Conservation (phyloP, 2,329 filamentous ascomycete genomes). For the Lachnellula suecica region DNA sequence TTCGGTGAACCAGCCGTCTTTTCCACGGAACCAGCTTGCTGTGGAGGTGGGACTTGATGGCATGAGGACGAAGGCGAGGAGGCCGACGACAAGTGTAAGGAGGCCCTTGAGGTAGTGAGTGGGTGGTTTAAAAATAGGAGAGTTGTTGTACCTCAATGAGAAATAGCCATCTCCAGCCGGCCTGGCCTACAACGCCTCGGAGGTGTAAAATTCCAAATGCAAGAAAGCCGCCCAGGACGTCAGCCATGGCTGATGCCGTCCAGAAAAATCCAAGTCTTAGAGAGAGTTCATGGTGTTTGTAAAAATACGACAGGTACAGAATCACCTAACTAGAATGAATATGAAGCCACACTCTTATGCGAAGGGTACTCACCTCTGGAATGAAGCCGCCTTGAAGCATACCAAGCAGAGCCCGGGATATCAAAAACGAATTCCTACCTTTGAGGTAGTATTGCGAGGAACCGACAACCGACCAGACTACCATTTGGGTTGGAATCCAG, state of each 20-base stretch:
- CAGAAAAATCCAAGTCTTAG: constrained; percentile 27
- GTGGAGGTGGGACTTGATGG: constrained; percentile 26
- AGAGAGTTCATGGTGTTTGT: constrained; percentile 27
- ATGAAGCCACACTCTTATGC: constrained; percentile 47
- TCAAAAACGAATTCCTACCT: constrained; percentile 35
- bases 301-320: constrained; percentile 29
- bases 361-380: constrained; percentile 38
- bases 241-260: constrained; percentile 21
- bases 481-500: constrained; percentile 52
- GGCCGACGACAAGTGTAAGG: constrained; percentile 25
- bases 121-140: constrained; percentile 18
- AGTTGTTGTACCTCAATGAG: constrained; percentile 31
- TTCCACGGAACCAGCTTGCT: constrained; percentile 54
- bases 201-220: constrained; percentile 28
- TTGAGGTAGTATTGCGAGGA: constrained; percentile 43
- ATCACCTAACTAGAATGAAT: constrained; percentile 44
- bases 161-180: constrained; percentile 41
- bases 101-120: constrained; percentile 16
- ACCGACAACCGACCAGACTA: constrained; percentile 55
- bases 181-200: constrained; percentile 18
- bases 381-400: constrained; percentile 30
- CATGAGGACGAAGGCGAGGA: constrained; percentile 24
- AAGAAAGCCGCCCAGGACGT: constrained; percentile 24
- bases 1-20: constrained; percentile 61
- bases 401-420: constrained; percentile 23